A percentile compares a stretch with the other conserved stretches of the same genome.
Evolutionary conservation across 2,329 filamentous ascomycete species (phyloP).

Genomic region (Fusarium protoensiforme): DNA sequence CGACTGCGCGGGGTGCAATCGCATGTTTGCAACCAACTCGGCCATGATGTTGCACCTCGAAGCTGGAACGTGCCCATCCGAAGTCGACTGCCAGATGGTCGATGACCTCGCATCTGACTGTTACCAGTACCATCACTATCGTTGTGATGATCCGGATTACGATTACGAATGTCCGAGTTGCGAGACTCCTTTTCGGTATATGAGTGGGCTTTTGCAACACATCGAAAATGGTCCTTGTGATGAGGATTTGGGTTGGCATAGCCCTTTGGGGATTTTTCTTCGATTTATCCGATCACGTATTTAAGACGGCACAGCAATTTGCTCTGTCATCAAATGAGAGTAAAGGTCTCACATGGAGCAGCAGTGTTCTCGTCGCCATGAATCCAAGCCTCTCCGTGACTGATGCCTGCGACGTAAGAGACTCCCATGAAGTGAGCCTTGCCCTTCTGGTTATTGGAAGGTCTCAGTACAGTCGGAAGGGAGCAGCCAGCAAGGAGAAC

Average conservation of each 20-base stretch:
- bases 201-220: conserved; percentile 41
- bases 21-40: conserved; percentile 27
- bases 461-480: not conserved
- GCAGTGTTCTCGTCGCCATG: not conserved
- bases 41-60: conserved; percentile 43
- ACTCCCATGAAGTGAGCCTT: conserved; percentile 19
- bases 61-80: conserved; percentile 28
- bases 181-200: not conserved
- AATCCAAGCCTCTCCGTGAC: conserved; percentile 22
- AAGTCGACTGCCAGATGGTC: conserved; percentile 5
- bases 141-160: conserved; percentile 32
- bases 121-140: not conserved
- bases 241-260: not conserved
- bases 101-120: not conserved
- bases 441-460: not conserved
- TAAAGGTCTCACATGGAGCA: not conserved
- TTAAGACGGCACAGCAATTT: not conserved
- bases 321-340: conserved; percentile 2
- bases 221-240: conserved; percentile 36
- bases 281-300: not conserved
- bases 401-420: conserved; percentile 22
- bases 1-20: conserved; percentile 30
- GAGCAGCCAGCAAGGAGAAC: conserved; percentile 23
- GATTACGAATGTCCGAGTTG: conserved; percentile 31
- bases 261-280: not conserved